Evolutionary conservation across 805 yeast species (phyloP).

Genomic region (Candida coquimbonensis): DNA sequence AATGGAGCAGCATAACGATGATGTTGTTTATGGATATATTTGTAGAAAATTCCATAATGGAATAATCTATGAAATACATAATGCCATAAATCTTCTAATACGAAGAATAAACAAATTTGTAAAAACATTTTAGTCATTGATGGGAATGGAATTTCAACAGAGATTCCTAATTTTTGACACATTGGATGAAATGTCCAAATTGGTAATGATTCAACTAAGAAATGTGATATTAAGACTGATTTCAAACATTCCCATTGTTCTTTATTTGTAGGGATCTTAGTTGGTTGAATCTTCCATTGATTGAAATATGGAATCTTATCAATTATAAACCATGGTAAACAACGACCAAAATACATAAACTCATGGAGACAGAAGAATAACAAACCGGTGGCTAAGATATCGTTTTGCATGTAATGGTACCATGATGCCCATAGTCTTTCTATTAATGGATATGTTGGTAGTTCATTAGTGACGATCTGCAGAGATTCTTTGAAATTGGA

Average conservation of each 20-base stretch:
- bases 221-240: conserved; percentile 77
- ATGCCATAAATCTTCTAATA: conserved; percentile 93
- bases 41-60: conserved; percentile 85
- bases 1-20: conserved; percentile 98
- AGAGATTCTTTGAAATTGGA: no score
- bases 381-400: conserved; percentile 85
- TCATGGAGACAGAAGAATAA: conserved; percentile 81
- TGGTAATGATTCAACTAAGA: conserved; percentile 90
- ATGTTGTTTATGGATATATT: conserved; percentile 93
- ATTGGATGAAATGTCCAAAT: conserved; percentile 96
- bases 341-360: conserved; percentile 83
- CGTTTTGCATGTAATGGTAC: conserved; percentile 81
- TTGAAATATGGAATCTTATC: conserved; percentile 82
- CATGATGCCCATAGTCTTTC: conserved; percentile 87
- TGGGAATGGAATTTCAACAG: conserved; percentile 83
- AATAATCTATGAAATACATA: conserved; percentile 90
- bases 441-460: conserved; percentile 15
- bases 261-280: conserved; percentile 66
- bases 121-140: conserved; percentile 43
- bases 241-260: conserved; percentile 94
- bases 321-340: conserved; percentile 86
- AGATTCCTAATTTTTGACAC: conserved; percentile 74
- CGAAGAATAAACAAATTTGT: conserved; percentile 74
- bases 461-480: no score
- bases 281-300: conserved; percentile 83